These are phyloP conservation scores for Exophiala sp. DNA, from an alignment of 2,329 filamentous ascomycete species.

Conservation along the genomic window DNA sequence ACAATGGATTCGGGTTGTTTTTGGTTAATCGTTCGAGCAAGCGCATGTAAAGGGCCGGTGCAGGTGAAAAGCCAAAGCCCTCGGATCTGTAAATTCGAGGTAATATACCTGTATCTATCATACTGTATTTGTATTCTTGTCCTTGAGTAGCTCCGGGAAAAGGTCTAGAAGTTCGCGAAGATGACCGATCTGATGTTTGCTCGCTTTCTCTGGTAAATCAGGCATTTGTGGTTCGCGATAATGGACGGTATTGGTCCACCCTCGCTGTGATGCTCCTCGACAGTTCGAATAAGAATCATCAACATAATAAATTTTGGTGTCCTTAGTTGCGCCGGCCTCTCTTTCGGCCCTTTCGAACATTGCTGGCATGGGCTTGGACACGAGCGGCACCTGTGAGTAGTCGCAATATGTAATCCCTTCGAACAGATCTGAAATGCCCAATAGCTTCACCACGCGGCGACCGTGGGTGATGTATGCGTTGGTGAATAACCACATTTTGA, in stretches of 20 bases:
- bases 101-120: background rate
- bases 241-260: slow-evolving; percentile 77
- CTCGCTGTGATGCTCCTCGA: slow-evolving; percentile 68
- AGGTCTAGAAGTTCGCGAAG: slow-evolving; percentile 70
- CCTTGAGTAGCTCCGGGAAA: slow-evolving; percentile 85
- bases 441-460: slow-evolving; percentile 72
- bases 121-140: background rate
- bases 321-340: slow-evolving; percentile 68
- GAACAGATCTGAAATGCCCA: slow-evolving; percentile 83
- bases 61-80: too few species aligned
- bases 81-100: background rate
- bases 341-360: slow-evolving; percentile 89
- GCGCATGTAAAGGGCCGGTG: too few species aligned
- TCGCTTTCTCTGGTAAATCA: slow-evolving; percentile 61
- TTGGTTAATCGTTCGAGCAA: slow-evolving; percentile 15
- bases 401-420: slow-evolving; percentile 95
- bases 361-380: slow-evolving; percentile 80
- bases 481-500: slow-evolving; percentile 90
- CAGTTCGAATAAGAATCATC: slow-evolving; percentile 89
- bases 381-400: slow-evolving; percentile 67
- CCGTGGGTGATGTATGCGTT: slow-evolving; percentile 93
- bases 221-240: slow-evolving; percentile 73
- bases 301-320: slow-evolving; percentile 83
- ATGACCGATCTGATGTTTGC: slow-evolving; percentile 70
- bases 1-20: background rate